Evolutionary conservation across 257 asterid species (phyloP), one percentile per base, ranked within the genome.

Genomic region (Solanum clarkiae): DNA sequence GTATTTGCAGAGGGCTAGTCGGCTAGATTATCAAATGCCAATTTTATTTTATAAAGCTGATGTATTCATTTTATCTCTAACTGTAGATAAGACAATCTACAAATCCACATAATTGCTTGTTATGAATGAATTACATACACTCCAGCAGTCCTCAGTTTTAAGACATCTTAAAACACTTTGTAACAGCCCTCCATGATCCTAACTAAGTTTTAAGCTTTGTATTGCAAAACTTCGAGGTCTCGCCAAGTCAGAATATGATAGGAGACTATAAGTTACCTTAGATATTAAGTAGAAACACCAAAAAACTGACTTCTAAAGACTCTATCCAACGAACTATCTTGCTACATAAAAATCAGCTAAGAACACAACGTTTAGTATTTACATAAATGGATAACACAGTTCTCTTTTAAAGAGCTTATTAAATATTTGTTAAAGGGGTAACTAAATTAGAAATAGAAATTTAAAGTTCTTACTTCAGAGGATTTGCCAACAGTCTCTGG

Each of bases 401-500:
- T 75, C 44, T 49, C 63, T 51, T 13, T 47, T 47, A 74, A 47
- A 74, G 60, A 44, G 55, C 17, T 71, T 11, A 47, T 44, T 42
- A 44, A 45, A 47, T 45, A n/a, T 44, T 72, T 26, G 42, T 22
- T 7, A 47, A 24, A 74, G 45, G 10, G 15, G 3, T 77, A 15
- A 26, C 80, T 24, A 53, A 15, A 53, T 16, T 51, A 26, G 26
- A 77, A 77, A 16, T 16, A 77, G 65, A 77, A 63, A 87, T 83
- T 59, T 72, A 84, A 87, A 80, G 69, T 86, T 86, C 95, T 91
- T 92, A 96, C 98, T 93, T 96, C 65, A 96, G 93, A 86, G 98
- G 99, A 85, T 94, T 96, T 82, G 99, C 99, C 91, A 96, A 89
- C 79, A 96, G 87, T 81, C 99, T 92, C 91, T 96, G 99, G 85